Evolutionary conservation across 2,329 filamentous ascomycete species (phyloP).

Genomic region (Pseudophaeomoniella oleicola): DNA sequence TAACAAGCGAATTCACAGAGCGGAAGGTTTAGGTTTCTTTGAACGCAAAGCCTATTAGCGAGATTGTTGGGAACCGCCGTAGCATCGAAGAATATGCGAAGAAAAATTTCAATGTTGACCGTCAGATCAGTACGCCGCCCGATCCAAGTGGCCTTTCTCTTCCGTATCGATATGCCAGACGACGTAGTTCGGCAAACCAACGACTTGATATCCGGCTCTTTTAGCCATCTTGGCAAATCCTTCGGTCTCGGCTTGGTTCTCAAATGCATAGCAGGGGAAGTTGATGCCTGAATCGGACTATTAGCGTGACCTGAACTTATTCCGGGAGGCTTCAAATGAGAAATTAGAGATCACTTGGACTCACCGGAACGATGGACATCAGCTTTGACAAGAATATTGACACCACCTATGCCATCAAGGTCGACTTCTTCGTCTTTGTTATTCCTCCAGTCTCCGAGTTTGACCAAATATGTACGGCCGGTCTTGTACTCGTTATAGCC

Average conservation of each 20-base stretch:
- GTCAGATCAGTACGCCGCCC: too few species aligned
- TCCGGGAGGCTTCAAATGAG: too few species aligned
- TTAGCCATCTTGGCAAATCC: conserved; percentile 99
- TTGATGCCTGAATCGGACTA: conserved; percentile 71
- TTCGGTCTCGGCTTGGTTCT: conserved; percentile 97
- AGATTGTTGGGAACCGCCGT: too few species aligned
- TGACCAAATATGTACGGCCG: conserved; percentile 75
- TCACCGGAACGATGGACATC: conserved; percentile 89
- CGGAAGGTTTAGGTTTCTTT: too few species aligned
- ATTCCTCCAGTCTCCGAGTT: conserved; percentile 80
- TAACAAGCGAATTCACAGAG: too few species aligned
- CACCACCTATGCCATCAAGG: conserved; percentile 89
- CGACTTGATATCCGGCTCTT: conserved; percentile 80
- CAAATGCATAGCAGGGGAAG: conserved; percentile 90
- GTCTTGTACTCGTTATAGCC: conserved; percentile 92
- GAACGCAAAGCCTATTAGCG: too few species aligned
- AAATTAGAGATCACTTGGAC: too few species aligned
- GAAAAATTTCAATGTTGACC: too few species aligned
- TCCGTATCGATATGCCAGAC: conserved; percentile 98
- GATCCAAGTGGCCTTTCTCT: too few species aligned
- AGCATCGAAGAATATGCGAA: too few species aligned
- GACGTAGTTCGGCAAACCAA: conserved; percentile 90
- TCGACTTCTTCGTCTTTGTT: conserved; percentile 87
- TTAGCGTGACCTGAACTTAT: too few species aligned
- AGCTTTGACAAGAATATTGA: conserved; percentile 94